Percentiles rank a stretch among this genome's conserved stretches.
Conservation (phyloP, 139 green algal species). For the Trebouxia sp. region DNA sequence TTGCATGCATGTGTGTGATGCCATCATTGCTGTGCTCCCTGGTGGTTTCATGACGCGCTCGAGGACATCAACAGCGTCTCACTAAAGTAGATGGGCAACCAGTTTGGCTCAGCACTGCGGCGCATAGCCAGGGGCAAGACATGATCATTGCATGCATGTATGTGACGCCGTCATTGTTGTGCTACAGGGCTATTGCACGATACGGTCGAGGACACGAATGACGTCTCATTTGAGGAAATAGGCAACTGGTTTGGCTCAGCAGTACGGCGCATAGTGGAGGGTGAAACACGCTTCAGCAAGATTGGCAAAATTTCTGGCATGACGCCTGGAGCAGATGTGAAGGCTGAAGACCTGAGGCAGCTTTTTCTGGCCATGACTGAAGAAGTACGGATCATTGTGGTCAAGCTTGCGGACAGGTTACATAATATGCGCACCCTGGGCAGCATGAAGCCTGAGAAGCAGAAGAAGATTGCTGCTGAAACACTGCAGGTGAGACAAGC, state of each 20-base stretch:
- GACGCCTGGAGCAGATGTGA: conserved; percentile 36
- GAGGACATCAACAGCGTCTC: no score
- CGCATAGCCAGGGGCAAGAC: no score
- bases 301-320: conserved; percentile 27
- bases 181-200: conserved; percentile 82
- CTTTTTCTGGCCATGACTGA: conserved; percentile 92
- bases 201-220: conserved; percentile 88
- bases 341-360: conserved; percentile 82
- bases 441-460: conserved; percentile 80
- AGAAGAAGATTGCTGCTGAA: conserved; percentile 75
- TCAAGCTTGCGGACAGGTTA: conserved; percentile 91
- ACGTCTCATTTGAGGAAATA: conserved; percentile 80
- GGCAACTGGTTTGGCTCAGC: conserved; percentile 67
- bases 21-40: no score
- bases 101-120: no score
- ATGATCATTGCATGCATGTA: no score
- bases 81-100: no score
- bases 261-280: conserved; percentile 86
- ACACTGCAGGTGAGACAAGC: conserved; percentile 56
- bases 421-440: conserved; percentile 96
- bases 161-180: conserved; percentile 5
- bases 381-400: conserved; percentile 89
- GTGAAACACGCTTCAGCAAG: conserved; percentile 88
- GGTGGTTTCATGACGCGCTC: no score
- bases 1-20: no score